These are phyloP conservation scores for Cercospora canescens DNA, from an alignment of 2,329 filamentous ascomycete species.

Conservation along the genomic window DNA sequence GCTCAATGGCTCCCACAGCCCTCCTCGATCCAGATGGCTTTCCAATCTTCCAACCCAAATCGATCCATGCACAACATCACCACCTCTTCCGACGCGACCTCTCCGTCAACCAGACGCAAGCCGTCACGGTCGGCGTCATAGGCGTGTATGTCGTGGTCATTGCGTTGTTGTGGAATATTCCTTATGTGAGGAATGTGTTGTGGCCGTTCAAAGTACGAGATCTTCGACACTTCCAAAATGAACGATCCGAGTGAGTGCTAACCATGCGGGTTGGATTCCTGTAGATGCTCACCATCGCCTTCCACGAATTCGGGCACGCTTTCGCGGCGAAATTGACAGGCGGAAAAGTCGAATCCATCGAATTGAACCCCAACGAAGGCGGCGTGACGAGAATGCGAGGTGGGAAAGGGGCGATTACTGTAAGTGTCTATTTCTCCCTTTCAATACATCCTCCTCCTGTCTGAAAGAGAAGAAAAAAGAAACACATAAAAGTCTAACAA, in stretches of 20 bases:
- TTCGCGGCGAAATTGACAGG: constrained; percentile 71
- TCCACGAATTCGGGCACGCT: constrained; percentile 78
- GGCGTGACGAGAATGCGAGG: constrained; percentile 77
- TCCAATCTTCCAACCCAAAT: background rate
- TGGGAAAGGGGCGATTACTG: constrained; percentile 66
- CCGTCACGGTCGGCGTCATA: constrained; percentile 70
- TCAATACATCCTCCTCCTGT: background rate
- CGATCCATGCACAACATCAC: background rate
- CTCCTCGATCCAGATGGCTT: background rate
- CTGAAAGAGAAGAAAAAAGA: too few species aligned
- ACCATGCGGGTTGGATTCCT: too few species aligned
- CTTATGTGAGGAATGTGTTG: constrained; percentile 70
- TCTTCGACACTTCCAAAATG: background rate
- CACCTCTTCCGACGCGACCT: constrained; percentile 55
- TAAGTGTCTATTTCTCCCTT: background rate
- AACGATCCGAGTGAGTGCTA: background rate
- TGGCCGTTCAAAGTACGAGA: constrained; percentile 74
- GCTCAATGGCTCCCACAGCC: background rate
- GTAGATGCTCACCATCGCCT: constrained; percentile 81
- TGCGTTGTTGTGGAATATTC: constrained; percentile 76
- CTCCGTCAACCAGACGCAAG: constrained; percentile 66
- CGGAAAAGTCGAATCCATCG: constrained; percentile 72
- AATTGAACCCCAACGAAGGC: constrained; percentile 72
- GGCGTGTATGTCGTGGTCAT: constrained; percentile 71
- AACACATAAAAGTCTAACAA: background rate